Base-by-base conservation (phyloP, 2,329 filamentous ascomycete genomes). In the Pestalotiopsis sp. region DNA sequence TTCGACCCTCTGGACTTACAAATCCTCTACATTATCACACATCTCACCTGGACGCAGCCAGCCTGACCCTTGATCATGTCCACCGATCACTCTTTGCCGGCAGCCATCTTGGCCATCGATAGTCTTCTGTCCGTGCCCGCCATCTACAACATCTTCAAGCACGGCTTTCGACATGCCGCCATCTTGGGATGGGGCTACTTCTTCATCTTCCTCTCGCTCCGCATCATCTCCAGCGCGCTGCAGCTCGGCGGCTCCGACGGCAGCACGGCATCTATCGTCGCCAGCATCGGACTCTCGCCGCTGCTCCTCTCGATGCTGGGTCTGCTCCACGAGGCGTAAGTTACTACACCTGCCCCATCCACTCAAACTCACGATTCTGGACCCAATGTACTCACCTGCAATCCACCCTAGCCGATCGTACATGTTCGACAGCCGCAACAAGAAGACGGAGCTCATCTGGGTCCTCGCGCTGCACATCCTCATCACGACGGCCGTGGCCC, bases 171-270 rank as follows among this genome's bases (percentile, higher is more conserved):
- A 26, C 81, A 83, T 68, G 77, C 78, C 38, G 79, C n/a, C 17
- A 64, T 80, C 4, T 55, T 82, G 4, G 78, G 79, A 57, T 83
- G 81, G 80, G 64, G 75, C 30, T 83, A 79, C 66, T 71, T 82
- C 4, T 67, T 75, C 38, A 66, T 74, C 4, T 83, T 83, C 67
- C 81, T 80, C 57, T 69, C 70, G 1, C 72, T 82, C 0, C 76
- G 78, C 9, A 76, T 83, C 26, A 67, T 80, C 7, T 76, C 78
- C 14, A 77, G 72, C 44, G 77, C 67, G 3, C 66, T 81, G 14
- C 67, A 76, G 44, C 68, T 81, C 9, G 67, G 66, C 11, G 69
- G 73, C 65, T 61, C 71, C 6, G 58, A 64, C 1, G 75, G 73
- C 67, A 67, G 70, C 26, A 70, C 73, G 1, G 80, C 78, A 4